Evolutionary conservation across 73 alveolate genomes (phyloP), one percentile per base, ranked within the genome.

Genomic region (Paramecium pentaurelia): DNA sequence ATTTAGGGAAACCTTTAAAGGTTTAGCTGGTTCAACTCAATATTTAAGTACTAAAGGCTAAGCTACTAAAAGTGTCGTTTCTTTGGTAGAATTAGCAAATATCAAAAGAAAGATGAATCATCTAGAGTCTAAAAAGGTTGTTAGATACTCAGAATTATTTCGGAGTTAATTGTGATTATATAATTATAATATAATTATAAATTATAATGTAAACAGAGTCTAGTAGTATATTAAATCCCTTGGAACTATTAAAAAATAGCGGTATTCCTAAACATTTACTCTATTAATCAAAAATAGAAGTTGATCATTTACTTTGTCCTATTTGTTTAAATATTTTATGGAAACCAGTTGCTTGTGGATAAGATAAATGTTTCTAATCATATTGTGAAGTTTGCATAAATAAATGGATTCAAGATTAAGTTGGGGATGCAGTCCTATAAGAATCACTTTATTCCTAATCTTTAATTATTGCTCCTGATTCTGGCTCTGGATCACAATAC

Each of bases 271-370:
- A 80, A 25, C 12, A 22, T 47, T 36, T 80, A 28, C 71, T 80
- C n/a, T 49, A 11, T 44, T 36, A 80, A 42, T 45, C 91, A 7
- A 80, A 22, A 32, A 64, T 80, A 80, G 91, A 80, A 9, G 91
- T 80, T 42, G 91, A 80, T 14, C 91, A 80, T 80, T 36, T 80
- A 25, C 25, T 45, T 40, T 80, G 91, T 47, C 91, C 91, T 32
- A 80, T 80, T 44, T 80, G 91, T 80, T 49, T 80, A 25, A 80
- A 80, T 47, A 36, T 80, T 45, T 47, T 80, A 45, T 80, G 91
- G 91, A 80, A 80, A 44, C 91, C 91, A 20, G 32, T 80, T 2
- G 91, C 91, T 8, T 80, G 91, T 80, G 77, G 91, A 42, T 47
- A 80, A 32, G 91, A 80, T 47, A 80, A 25, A 80, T 80, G 91